Evolutionary conservation across 495 filamentous ascomycete species (phyloP).

Genomic region (Xylaria castorea): DNA sequence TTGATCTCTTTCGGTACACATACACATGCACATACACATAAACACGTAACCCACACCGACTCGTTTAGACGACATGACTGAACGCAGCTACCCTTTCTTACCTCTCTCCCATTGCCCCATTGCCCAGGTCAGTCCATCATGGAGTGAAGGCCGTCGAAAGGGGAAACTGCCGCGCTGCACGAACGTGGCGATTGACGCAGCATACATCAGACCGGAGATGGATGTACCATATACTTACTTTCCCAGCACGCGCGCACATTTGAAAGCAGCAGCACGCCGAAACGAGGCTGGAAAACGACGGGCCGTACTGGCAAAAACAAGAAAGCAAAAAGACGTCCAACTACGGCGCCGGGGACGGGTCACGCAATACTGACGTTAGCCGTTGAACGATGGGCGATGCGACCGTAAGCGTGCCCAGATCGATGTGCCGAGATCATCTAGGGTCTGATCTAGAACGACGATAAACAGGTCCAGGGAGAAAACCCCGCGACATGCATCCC

Average conservation of each 20-base stretch:
- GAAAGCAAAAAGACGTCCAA: background rate
- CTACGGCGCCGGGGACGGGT: background rate
- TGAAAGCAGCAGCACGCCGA: background rate
- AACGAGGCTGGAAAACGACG: background rate
- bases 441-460: background rate
- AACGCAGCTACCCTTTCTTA: conserved; percentile 16
- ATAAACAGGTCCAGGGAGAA: background rate
- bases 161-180: background rate
- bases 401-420: background rate
- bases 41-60: background rate
- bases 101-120: too few relatives aligned
- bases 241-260: background rate
- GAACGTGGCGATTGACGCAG: background rate
- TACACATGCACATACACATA: background rate
- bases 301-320: background rate
- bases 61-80: background rate
- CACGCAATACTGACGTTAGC: background rate
- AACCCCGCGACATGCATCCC: background rate
- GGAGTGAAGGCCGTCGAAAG: background rate
- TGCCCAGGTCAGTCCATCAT: background rate
- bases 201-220: background rate
- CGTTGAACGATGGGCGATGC: background rate
- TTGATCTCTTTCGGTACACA: too few relatives aligned
- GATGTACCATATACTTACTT: background rate
- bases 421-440: too few relatives aligned